Evolutionary conservation across 371 early-diverging fungal species (phyloP).

Genomic region (Polyrhizophydium stewartii): DNA sequence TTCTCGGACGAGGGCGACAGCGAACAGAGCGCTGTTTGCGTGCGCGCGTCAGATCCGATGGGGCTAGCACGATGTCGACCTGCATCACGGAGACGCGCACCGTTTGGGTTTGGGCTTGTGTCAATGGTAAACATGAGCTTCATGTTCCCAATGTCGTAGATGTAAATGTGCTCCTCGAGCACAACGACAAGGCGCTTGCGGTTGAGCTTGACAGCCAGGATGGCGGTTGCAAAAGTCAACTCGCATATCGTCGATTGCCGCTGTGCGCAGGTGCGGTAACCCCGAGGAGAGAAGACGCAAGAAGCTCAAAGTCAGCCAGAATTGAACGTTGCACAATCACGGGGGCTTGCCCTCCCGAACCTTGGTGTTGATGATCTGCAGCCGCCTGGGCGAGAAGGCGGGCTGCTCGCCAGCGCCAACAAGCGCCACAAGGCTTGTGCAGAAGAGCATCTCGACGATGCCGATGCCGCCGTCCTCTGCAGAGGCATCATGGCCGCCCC

Average conservation of each 20-base stretch:
- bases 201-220: slow-evolving; percentile 92
- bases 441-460: slow-evolving; percentile 95
- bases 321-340: no score
- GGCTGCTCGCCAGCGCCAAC: slow-evolving; percentile 93
- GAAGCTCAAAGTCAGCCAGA: no score
- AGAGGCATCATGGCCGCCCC: background rate
- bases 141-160: slow-evolving; percentile 91
- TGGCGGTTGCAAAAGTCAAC: slow-evolving; percentile 84
- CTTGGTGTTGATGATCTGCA: slow-evolving; percentile 95
- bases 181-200: slow-evolving; percentile 86
- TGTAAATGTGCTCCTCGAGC: slow-evolving; percentile 68
- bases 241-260: slow-evolving; percentile 95
- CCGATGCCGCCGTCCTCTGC: slow-evolving; percentile 70
- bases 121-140: slow-evolving; percentile 92
- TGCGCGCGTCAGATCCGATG: background rate
- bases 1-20: slow-evolving; percentile 91
- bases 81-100: no score
- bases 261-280: no score
- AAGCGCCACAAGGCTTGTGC: slow-evolving; percentile 91
- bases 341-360: no score
- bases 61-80: no score
- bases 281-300: no score
- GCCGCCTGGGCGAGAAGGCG: slow-evolving; percentile 79
- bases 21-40: slow-evolving; percentile 71
- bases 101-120: slow-evolving; percentile 83